Evolutionary conservation across 352 stramenopile genomes (phyloP), one percentile per base, ranked within the genome.

Genomic region (Globisporangium irregulare): DNA sequence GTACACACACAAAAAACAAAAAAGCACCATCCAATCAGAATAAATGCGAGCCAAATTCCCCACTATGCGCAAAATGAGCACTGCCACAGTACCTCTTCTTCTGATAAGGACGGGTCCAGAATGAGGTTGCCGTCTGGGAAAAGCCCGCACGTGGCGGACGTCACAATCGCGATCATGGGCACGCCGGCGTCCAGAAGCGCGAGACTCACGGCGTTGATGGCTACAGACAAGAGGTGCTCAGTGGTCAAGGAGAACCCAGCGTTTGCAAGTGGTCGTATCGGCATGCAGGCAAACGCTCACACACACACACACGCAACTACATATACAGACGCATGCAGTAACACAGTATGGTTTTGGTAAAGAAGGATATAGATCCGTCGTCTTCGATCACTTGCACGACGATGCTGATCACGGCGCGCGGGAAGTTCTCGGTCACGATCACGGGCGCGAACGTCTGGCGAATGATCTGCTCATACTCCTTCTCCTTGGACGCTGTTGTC

Each of bases 321-420:
- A 62, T 24, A 34, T 18, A 62, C 55, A 75, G 27, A 34, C 61
- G 72, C 1, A 80, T 63, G 46, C 56, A 72, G 38, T 20, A 60
- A 69, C 36, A 62, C 5, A 66, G 22, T 58, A 72, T n/a, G 46
- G 48, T 75, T 29, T 59, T 75, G 67, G 15, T 50, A 50, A 50
- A 84, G 8, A 6, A 69, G 72, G 79, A 84, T 84, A 89, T 82
- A 48, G 87, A 92, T 55, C 87, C 87, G 68, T 91, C 82, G 74
- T 93, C 84, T 67, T 95, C 84, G 62, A 95, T 81, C 50, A 95
- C 84, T 81, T 95, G 87, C 34, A 95, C 84, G 34, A 92, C 81
- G 70, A 95, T 87, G 73, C 84, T 92, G 76, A 95, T 92, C 50
- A 95, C 77, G n/a, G 87, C 84, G 62, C 87, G 85, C 50, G 87